These are phyloP conservation scores for Fonsecaea pedrosoi DNA, from an alignment of 2,329 filamentous ascomycete species.

Conservation along the genomic window DNA sequence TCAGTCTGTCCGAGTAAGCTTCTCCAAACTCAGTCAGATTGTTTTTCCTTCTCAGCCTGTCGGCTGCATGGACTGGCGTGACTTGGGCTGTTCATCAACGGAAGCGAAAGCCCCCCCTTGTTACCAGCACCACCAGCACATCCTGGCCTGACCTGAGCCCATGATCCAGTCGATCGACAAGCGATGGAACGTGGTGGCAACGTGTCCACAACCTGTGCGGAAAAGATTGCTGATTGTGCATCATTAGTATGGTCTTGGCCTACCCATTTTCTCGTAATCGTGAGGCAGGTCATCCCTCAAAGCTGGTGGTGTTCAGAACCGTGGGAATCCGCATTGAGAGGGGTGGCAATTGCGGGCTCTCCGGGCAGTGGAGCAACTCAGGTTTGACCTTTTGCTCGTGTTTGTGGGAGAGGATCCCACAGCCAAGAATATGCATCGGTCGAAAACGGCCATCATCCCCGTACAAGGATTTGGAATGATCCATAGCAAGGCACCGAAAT, in stretches of 20 bases:
- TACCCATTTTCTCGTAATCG: conserved; percentile 3
- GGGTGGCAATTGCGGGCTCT: conserved; percentile 13
- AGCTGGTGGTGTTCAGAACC: neutral
- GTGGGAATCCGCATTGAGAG: neutral
- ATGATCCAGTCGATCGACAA: conserved; percentile 4
- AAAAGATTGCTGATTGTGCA: conserved; percentile 19
- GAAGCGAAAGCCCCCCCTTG: conserved; percentile 6
- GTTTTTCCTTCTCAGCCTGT: neutral
- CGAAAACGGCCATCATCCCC: conserved; percentile 4
- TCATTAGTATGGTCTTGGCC: conserved; percentile 20
- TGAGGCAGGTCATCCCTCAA: neutral
- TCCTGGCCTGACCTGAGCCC: neutral
- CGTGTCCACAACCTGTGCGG: conserved; percentile 1
- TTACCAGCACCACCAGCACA: neutral
- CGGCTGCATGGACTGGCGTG: conserved; percentile 2
- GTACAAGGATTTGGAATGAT: neutral
- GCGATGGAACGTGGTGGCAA: conserved; percentile 21
- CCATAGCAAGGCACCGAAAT: neutral
- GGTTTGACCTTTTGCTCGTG: conserved; percentile 21
- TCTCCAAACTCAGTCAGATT: conserved; percentile 1
- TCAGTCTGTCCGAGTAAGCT: neutral
- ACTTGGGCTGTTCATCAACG: neutral
- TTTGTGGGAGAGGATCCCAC: neutral
- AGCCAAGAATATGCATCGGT: conserved; percentile 14
- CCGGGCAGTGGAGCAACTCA: conserved; percentile 1